Evolutionary conservation across 108 stramenopile species (phyloP), one percentile per base, ranked within the genome.

Genomic region (Aureococcus anophagefferens): DNA sequence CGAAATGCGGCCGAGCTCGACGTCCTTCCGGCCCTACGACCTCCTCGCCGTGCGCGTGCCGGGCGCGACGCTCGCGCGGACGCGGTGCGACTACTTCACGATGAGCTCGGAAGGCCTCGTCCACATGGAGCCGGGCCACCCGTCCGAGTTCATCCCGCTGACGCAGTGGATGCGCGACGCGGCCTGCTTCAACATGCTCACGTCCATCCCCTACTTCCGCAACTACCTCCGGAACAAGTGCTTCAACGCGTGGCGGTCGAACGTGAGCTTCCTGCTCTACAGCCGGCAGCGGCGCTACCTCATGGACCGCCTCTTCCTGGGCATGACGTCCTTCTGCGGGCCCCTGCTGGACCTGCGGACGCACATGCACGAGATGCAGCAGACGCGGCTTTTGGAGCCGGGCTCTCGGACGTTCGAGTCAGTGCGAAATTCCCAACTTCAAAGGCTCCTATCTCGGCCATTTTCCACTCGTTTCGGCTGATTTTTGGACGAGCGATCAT

Each of bases 61-160:
- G 40, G 79, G 81, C n/a, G n/a, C n/a, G n/a, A n/a, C n/a, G n/a
- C n/a, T 11, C 64, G 64, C 46, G n/a, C n/a, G n/a, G n/a, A n/a
- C n/a, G n/a, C n/a, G n/a, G n/a, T 63, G 65, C 35, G 77, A 77
- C 32, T 79, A 87, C 69, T 87, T 81, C 73, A 80, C 82, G 11
- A 85, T 87, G 84, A 76, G 77, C 35, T 62, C 77, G 35, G 67
- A 77, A n/a, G 86, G 86, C 25, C 76, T 87, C 28, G 84, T 87
- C 32, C 82, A 81, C 72, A 68, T 83, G 18, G 67, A 67, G 0
- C 76, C 79, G 13, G 81, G 80, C 17, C 64, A 81, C 74, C 80
- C 84, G 17, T 78, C 77, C 32, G 86, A 84, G 76, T 85, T 84
- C 76, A 74, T 77, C 15, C 72, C 84, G 5, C 75, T 87, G 18